Base-by-base conservation (phyloP, 257 asterid genomes). In the Prunella vulgaris region DNA sequence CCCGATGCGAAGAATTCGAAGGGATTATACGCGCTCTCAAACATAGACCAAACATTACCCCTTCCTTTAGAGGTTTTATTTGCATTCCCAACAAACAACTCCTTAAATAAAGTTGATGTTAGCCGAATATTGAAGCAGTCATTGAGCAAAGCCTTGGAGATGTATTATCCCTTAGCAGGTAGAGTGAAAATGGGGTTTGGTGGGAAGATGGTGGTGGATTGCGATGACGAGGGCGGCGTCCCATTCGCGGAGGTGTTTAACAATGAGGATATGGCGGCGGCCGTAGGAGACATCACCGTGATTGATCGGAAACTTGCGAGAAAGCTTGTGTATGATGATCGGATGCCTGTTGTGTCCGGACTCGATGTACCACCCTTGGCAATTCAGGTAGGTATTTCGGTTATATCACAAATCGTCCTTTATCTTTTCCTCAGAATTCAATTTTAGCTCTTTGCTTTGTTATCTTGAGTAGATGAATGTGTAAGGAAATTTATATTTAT, bases 201-300 rank as follows among this genome's bases (percentile, higher is more conserved):
- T 62, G 68, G 68, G 20, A 62, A 38, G 53, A 10, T 62, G 53
- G 10, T 62, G 35, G 68, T 62, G 68, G 68, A 62, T 21, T 62
- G 68, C 37, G 5, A 28, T 4, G 35, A 10, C 10, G 68, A 48
- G 5, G 66, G 66, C 13, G 68, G 68, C 54, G 33, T 62, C 35
- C 68, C 35, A 9, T 62, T 62, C 21, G 20, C 44, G 0, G 68
- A 62, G 68, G 53, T 35, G 0, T 20, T 38, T 38, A 20, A 3
- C 68, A 35, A 62, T 20, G 21, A 37, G 52, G 68, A 62, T 8
- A 40, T 40, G 68, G 68, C 49, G 49, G 15, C 49, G 6, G 49
- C 46, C 4, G 46, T 35, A 0, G 68, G 68, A n/a, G 68, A 62
- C 49, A 21, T 38, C 46, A n/a, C 35, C 30, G 9, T 60, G 68